Base-by-base conservation (phyloP, 2,329 filamentous ascomycete species). In the Colletotrichum scovillei region DNA sequence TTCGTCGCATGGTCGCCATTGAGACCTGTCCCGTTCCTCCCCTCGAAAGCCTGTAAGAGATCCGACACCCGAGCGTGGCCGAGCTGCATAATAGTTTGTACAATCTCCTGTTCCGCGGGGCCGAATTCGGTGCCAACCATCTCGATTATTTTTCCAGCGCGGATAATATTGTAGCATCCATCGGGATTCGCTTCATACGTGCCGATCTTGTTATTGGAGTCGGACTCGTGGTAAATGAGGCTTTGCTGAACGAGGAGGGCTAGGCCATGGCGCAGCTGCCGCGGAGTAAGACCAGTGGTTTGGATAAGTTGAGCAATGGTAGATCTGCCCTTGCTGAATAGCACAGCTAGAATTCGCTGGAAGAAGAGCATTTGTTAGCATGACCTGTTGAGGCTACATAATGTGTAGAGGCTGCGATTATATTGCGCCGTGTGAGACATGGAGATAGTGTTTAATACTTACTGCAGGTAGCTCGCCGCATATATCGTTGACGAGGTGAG, bases 381-480 rank as follows among this genome's bases (percentile, higher is more conserved):
- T 2, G 30, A 52, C 4, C 22, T 30, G 42, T 46, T 16, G n/a
- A 35, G 4, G 24, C 32, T 32, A 19, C 46, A 49, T 62, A 42
- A 16, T 26, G 56, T 38, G 26, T 26, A 11, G 30, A 64, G 58
- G 42, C 59, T 35, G 63, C 57, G 68, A 78, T 49, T 76, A 77
- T 75, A 72, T 65, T 59, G 53, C 42, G 59, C 56, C 26, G 32
- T 46, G 26, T 22, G 22, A 52, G 7, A 30, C 30, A 9, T 46
- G 14, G 42, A 14, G 26, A 24, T 30, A 52, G 70, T 42, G 56
- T 32, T 60, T 49, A 38, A 66, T 38, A 86, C 93, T 79, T 93
- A 98, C 96, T 81, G 95, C 94, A 75, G 95, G 95, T 72, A 98
- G 91, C 85, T 97, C 94, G 80, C 97, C 97, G 83, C 97, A 96